Evolutionary conservation across 2,329 filamentous ascomycete genomes (phyloP).

Genomic region (Atkinsonella texensis): DNA sequence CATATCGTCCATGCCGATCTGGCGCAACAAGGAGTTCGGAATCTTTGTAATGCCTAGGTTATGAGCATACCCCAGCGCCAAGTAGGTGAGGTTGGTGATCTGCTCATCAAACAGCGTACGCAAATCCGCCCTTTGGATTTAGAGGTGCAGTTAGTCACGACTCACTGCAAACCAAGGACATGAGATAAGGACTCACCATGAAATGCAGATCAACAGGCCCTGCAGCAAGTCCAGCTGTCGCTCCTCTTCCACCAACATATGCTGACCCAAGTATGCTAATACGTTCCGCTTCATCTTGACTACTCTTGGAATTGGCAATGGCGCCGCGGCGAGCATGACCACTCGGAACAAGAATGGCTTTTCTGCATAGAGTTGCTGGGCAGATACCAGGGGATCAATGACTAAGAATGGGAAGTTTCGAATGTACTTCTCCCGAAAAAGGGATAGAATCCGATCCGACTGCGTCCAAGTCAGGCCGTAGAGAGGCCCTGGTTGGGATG

Average conservation of each 20-base stretch:
- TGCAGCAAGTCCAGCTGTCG: constrained; percentile 32
- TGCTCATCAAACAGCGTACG: constrained; percentile 23
- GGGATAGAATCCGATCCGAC: constrained; percentile 20
- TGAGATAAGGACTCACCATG: constrained; percentile 25
- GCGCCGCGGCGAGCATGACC: constrained; percentile 25
- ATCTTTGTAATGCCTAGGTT: constrained; percentile 23
- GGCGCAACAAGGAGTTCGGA: constrained; percentile 4
- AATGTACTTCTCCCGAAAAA: constrained; percentile 21
- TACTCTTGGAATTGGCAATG: constrained; percentile 15
- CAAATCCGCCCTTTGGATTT: constrained; percentile 20
- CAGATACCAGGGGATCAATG: constrained; percentile 17
- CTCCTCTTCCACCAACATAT: constrained; percentile 28
- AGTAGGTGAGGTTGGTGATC: constrained; percentile 25
- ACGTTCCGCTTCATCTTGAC: constrained; percentile 30
- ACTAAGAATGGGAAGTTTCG: constrained; percentile 27
- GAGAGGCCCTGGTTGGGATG: constrained; percentile 11
- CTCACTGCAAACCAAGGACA: background rate
- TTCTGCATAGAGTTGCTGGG: constrained; percentile 17
- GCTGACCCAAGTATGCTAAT: constrained; percentile 24
- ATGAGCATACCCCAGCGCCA: constrained; percentile 29
- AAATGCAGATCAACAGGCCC: constrained; percentile 31
- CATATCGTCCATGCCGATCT: constrained; percentile 6
- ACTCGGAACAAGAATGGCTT: constrained; percentile 28
- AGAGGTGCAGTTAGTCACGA: background rate
- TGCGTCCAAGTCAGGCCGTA: constrained; percentile 28